phyloP scores from a whole-genome alignment of 2,329 filamentous ascomycete genomes.

The Eutypa lata region DNA sequence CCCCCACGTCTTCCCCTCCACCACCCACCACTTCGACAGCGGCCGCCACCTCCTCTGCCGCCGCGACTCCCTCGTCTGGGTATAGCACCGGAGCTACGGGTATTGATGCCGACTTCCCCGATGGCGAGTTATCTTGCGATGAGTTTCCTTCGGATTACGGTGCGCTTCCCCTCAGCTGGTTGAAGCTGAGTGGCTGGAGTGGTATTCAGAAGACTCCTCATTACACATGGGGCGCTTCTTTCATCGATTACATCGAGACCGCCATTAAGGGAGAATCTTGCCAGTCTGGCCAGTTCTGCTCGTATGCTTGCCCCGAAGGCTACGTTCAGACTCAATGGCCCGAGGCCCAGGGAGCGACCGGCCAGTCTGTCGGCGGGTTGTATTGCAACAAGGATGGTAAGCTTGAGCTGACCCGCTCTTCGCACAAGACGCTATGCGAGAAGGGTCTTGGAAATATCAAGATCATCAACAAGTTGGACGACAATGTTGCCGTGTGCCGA shows the following conservation, averaged over 20 bases:
- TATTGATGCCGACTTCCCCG: constrained; percentile 68
- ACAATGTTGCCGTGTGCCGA: constrained; percentile 75
- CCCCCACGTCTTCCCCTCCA: constrained; percentile 33
- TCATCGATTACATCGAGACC: constrained; percentile 65
- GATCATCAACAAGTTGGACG: constrained; percentile 70
- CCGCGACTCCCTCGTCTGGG: constrained; percentile 20
- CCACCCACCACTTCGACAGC: constrained; percentile 32
- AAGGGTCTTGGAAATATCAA: constrained; percentile 66
- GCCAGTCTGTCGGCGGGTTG: constrained; percentile 85
- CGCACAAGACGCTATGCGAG: constrained; percentile 71
- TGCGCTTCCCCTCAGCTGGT: constrained; percentile 66
- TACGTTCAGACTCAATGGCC: constrained; percentile 96
- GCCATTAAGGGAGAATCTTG: constrained; percentile 61
- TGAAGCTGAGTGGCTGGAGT: constrained; percentile 71
- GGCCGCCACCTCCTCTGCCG: constrained; percentile 29
- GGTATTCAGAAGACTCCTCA: constrained; percentile 67
- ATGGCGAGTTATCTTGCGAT: constrained; percentile 67
- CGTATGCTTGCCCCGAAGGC: constrained; percentile 86
- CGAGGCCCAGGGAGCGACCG: constrained; percentile 67
- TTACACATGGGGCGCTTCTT: constrained; percentile 43
- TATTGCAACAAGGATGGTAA: constrained; percentile 71
- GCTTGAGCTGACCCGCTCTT: constrained; percentile 71
- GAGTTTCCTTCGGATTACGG: constrained; percentile 80
- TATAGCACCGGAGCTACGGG: constrained; percentile 41
- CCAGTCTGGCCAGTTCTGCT: constrained; percentile 69